Percentiles rank a stretch among this genome's conserved stretches.
Conservation (phyloP, 805 yeast species). For the Candida nonsorbophila region DNA sequence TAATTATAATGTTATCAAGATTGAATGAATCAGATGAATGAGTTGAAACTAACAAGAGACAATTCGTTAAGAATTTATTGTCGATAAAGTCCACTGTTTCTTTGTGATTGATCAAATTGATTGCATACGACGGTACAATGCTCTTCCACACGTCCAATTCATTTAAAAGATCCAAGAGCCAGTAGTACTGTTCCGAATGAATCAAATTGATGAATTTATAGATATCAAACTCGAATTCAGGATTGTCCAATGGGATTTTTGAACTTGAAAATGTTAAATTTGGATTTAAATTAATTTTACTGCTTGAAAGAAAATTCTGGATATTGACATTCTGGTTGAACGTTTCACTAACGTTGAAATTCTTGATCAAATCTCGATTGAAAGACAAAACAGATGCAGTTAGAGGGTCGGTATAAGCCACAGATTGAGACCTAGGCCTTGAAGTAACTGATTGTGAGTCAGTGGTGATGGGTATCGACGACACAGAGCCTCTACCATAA, state of each 20-base stretch:
- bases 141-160: conserved; percentile 34
- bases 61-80: conserved; percentile 18
- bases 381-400: no score
- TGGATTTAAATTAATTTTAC: conserved; percentile 7
- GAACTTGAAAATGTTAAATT: conserved; percentile 7
- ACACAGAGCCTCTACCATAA: no score
- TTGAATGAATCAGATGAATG: conserved; percentile 5
- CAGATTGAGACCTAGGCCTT: no score
- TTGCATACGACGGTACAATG: conserved; percentile 27
- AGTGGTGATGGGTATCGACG: no score
- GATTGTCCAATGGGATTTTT: conserved; percentile 8
- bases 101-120: conserved; percentile 9
- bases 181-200: conserved; percentile 30
- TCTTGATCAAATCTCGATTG: no score
- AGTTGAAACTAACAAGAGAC: conserved; percentile 25
- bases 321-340: no score
- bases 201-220: conserved; percentile 9
- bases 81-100: background rate
- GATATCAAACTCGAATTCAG: conserved; percentile 9
- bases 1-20: conserved; percentile 7
- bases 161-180: conserved; percentile 37
- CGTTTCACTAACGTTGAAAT: no score
- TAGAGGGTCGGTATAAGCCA: no score
- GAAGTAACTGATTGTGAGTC: no score
- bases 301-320: conserved; percentile 9